phyloP scores from a whole-genome alignment of 148 eudicot genomes.

The Camellia granthamiana region DNA sequence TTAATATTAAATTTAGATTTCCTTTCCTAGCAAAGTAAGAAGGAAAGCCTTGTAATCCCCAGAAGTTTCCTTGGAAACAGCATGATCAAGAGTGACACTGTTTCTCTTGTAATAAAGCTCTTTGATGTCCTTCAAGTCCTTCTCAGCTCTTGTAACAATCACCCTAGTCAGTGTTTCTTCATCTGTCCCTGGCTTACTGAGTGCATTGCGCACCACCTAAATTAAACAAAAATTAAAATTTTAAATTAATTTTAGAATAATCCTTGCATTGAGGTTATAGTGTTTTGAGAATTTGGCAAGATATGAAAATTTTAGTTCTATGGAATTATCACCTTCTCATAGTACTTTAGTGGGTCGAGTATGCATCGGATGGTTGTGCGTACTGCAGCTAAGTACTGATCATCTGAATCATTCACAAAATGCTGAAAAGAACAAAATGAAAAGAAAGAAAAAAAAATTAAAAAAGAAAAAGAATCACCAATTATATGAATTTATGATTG shows the following conservation, averaged over 20 bases:
- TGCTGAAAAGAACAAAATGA: conserved; percentile 24
- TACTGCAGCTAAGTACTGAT: conserved; percentile 43
- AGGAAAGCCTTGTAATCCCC: conserved; percentile 76
- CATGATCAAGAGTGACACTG: conserved; percentile 36
- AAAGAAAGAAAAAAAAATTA: no score
- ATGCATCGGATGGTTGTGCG: conserved; percentile 61
- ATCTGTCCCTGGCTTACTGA: conserved; percentile 52
- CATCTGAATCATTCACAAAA: conserved; percentile 32
- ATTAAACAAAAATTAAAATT: not conserved
- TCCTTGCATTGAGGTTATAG: not conserved
- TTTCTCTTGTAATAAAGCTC: conserved; percentile 44
- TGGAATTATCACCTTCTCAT: conserved; percentile 45
- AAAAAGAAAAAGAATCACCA: not conserved
- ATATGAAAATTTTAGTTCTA: not conserved
- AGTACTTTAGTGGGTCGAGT: conserved; percentile 57
- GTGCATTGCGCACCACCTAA: conserved; percentile 58
- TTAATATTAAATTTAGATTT: not conserved
- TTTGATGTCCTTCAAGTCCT: conserved; percentile 24
- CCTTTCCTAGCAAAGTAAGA: conserved; percentile 63
- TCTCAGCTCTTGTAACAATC: conserved; percentile 23
- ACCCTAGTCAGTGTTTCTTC: conserved; percentile 63
- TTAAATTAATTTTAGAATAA: not conserved
- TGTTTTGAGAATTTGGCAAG: not conserved
- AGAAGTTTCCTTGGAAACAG: conserved; percentile 59
- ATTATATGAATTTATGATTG: not conserved